A percentile compares a stretch with the other conserved stretches of the same genome.
Conservation (phyloP, 139 green algal genomes). For the Helicosporidium sp. region DNA sequence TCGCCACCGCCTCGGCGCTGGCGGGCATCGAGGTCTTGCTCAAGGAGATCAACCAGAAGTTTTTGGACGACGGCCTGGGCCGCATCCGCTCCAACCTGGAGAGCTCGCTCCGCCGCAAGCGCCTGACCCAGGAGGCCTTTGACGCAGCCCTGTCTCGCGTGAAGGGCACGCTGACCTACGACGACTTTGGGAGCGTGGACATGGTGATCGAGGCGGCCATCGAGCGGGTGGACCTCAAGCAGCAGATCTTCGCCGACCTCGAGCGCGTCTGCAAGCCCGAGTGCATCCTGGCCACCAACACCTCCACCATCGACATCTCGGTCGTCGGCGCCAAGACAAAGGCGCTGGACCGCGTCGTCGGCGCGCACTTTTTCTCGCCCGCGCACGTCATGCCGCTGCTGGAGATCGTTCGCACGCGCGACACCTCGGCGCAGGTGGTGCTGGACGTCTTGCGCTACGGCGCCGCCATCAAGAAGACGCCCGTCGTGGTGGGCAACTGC, state of each 20-base stretch:
- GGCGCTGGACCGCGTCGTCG: slow-evolving; percentile 60
- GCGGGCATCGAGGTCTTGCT: slow-evolving; percentile 62
- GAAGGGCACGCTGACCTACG: slow-evolving; percentile 60
- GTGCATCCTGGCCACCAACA: slow-evolving; percentile 93
- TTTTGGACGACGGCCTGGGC: slow-evolving; percentile 71
- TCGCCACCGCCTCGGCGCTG: slow-evolving; percentile 66
- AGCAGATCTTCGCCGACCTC: slow-evolving; percentile 64
- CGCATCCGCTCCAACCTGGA: slow-evolving; percentile 75
- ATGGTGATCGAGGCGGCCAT: slow-evolving; percentile 97
- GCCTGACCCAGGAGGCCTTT: slow-evolving; percentile 41
- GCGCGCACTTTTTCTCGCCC: slow-evolving; percentile 87
- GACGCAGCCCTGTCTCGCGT: slow-evolving; percentile 40
- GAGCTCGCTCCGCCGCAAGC: slow-evolving; percentile 72
- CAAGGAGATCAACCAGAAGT: slow-evolving; percentile 96
- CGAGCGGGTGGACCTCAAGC: slow-evolving; percentile 86
- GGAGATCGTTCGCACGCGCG: slow-evolving; percentile 82
- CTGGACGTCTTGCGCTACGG: slow-evolving; percentile 74
- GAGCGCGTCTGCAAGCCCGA: slow-evolving; percentile 47
- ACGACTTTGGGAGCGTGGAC: slow-evolving; percentile 58
- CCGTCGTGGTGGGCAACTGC: slow-evolving; percentile 97
- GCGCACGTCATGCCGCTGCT: slow-evolving; percentile 97
- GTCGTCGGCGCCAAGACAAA: slow-evolving; percentile 46
- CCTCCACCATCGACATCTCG: slow-evolving; percentile 91
- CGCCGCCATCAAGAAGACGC: slow-evolving; percentile 85
- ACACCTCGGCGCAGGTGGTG: slow-evolving; percentile 66